Percentiles rank a stretch among this genome's conserved stretches.
phyloP scores from a whole-genome alignment of 139 green algal species.

The Tetraselmis chui region DNA sequence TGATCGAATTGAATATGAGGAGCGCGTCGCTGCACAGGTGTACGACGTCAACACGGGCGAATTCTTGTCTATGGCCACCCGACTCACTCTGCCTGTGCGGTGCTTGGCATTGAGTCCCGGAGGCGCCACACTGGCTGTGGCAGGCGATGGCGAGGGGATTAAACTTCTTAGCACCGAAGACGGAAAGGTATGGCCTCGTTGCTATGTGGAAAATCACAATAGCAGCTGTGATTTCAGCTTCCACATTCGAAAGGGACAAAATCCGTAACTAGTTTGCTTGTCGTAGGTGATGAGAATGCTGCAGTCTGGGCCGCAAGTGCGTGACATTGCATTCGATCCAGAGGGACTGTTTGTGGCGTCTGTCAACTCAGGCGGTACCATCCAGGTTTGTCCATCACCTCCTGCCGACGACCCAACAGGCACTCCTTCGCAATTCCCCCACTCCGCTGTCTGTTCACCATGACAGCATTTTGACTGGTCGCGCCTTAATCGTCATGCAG shows the following conservation, averaged over 20 bases:
- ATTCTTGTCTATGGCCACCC: neutral
- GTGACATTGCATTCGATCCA: neutral
- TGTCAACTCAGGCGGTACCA: neutral
- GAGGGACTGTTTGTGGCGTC: neutral
- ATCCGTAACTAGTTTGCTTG: too few species aligned
- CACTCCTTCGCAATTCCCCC: neutral
- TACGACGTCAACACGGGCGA: neutral
- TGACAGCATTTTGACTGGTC: neutral
- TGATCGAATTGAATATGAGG: too few species aligned
- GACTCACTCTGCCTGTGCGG: neutral
- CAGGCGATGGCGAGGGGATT: neutral
- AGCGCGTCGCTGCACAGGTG: neutral
- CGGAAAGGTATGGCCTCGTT: neutral
- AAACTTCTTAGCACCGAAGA: neutral
- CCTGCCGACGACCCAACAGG: neutral
- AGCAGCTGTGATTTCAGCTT: neutral
- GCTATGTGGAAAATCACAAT: neutral
- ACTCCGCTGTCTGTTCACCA: neutral
- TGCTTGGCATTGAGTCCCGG: neutral
- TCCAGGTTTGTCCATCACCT: neutral
- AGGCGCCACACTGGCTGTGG: neutral
- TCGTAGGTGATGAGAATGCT: neutral
- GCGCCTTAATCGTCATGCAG: neutral
- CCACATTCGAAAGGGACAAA: too few species aligned
- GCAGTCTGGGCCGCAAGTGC: neutral